phyloP scores from a whole-genome alignment of 805 yeast species.

The Suhomyces xylopsoci region DNA sequence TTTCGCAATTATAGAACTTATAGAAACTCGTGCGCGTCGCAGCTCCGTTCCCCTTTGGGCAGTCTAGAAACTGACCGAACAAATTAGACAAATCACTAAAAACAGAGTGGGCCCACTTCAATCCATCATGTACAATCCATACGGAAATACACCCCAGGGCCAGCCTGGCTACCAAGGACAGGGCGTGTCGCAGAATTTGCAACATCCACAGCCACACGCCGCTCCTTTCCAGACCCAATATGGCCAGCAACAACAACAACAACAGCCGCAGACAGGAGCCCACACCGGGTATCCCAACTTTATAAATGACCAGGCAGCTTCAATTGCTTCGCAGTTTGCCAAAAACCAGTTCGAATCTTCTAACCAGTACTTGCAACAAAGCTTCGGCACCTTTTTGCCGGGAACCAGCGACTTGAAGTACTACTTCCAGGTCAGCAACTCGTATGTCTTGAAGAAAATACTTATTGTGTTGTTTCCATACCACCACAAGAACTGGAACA shows the following conservation, averaged over 20 bases:
- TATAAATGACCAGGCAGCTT: conserved; percentile 75
- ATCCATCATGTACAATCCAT: conserved; percentile 37
- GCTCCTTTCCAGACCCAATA: conserved; percentile 16
- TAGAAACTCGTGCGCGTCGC: neutral
- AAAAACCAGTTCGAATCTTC: conserved; percentile 80
- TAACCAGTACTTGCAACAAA: conserved; percentile 73
- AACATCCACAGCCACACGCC: conserved; percentile 33
- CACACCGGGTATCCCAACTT: conserved; percentile 34
- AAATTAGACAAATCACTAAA: neutral
- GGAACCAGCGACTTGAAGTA: conserved; percentile 62
- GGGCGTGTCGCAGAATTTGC: conserved; percentile 16
- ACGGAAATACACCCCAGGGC: conserved; percentile 23
- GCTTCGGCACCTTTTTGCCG: conserved; percentile 52
- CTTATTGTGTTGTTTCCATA: conserved; percentile 80
- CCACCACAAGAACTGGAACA: conserved; percentile 77
- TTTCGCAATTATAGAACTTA: neutral
- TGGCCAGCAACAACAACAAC: conserved; percentile 26
- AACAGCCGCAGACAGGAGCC: conserved; percentile 9
- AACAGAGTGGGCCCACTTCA: neutral
- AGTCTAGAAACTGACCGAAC: neutral
- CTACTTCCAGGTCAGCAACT: conserved; percentile 89
- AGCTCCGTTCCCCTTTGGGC: neutral
- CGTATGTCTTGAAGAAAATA: conserved; percentile 76
- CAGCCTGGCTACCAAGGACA: conserved; percentile 6
- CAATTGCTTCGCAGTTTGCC: conserved; percentile 85